Percentiles rank a stretch among this genome's conserved stretches.
These are phyloP conservation scores for Diaporthe sp. DNA, from an alignment of 2,329 filamentous ascomycete genomes.

Conservation along the genomic window DNA sequence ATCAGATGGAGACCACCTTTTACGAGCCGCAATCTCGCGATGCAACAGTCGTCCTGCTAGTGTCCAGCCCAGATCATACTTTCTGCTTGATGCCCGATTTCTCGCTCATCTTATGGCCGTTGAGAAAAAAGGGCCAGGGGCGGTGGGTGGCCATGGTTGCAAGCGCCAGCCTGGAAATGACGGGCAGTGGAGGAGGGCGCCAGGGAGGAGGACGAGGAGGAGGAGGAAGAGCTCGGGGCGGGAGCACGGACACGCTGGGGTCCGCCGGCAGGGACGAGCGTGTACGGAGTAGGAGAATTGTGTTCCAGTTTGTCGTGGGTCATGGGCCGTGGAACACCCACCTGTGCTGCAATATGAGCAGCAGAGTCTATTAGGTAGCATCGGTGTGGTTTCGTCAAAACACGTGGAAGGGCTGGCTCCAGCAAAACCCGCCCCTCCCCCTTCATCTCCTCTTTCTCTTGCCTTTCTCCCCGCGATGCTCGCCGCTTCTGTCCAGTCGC, in stretches of 20 bases:
- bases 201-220: slow-evolving; percentile 18
- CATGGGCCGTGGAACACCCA: slow-evolving; percentile 16
- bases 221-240: slow-evolving; percentile 25
- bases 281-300: slow-evolving; percentile 21
- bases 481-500: slow-evolving; percentile 24
- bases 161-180: slow-evolving; percentile 18
- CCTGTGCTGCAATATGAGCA: slow-evolving; percentile 15
- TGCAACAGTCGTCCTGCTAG: slow-evolving; percentile 24
- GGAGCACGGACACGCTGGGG: slow-evolving; percentile 34
- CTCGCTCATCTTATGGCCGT: slow-evolving; percentile 14
- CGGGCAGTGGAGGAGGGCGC: slow-evolving; percentile 14
- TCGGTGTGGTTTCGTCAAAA: slow-evolving; percentile 30
- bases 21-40: slow-evolving; percentile 30
- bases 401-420: slow-evolving; percentile 26
- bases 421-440: slow-evolving; percentile 9
- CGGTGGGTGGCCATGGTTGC: slow-evolving; percentile 12
- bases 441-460: slow-evolving; percentile 18
- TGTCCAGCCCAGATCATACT: slow-evolving; percentile 7
- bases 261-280: slow-evolving; percentile 27
- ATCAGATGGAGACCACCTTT: slow-evolving; percentile 24
- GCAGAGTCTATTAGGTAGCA: slow-evolving; percentile 29
- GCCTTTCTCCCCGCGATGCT: slow-evolving; percentile 20
- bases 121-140: not conserved
- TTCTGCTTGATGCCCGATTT: slow-evolving; percentile 22
- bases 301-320: slow-evolving; percentile 24